Evolutionary conservation across 345 rosid genomes (phyloP).

Genomic region (Boechera divaricarpa): DNA sequence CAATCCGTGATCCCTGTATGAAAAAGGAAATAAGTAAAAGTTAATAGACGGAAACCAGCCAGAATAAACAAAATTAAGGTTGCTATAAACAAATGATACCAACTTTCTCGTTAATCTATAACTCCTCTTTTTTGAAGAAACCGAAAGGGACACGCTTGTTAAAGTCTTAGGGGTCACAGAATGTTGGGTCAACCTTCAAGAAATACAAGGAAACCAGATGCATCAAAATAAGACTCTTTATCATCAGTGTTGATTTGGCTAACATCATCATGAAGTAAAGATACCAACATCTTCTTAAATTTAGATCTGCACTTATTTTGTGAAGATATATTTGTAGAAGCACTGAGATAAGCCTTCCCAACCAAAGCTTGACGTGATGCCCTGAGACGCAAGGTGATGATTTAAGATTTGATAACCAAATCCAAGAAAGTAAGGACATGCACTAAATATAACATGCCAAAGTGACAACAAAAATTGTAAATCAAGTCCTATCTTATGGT

Average conservation of each 20-base stretch:
- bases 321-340: slow-evolving; percentile 47
- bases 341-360: slow-evolving; percentile 47
- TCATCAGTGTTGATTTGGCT: slow-evolving; percentile 13
- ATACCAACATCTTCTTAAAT: slow-evolving; percentile 53
- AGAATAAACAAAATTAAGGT: slow-evolving; percentile 26
- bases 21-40: slow-evolving; percentile 22
- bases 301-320: slow-evolving; percentile 52
- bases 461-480: slow-evolving; percentile 25
- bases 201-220: slow-evolving; percentile 37
- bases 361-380: slow-evolving; percentile 50
- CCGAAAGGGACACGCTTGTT: slow-evolving; percentile 45
- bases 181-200: slow-evolving; percentile 57
- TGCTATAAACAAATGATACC: slow-evolving; percentile 41
- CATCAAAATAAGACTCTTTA: slow-evolving; percentile 33
- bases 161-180: slow-evolving; percentile 44
- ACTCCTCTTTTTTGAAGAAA: slow-evolving; percentile 48
- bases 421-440: slow-evolving; percentile 16
- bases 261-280: slow-evolving; percentile 38
- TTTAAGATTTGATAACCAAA: slow-evolving; percentile 21
- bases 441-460: slow-evolving; percentile 4
- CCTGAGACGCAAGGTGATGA: slow-evolving; percentile 50
- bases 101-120: slow-evolving; percentile 51
- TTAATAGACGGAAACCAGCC: slow-evolving; percentile 33
- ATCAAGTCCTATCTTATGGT: slow-evolving; percentile 15
- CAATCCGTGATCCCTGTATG: slow-evolving; percentile 74